Percentiles rank a stretch among this genome's conserved stretches.
These are phyloP conservation scores for Pyropia yezoensis DNA, from an alignment of 23 red algal genomes.

Conservation along the genomic window DNA sequence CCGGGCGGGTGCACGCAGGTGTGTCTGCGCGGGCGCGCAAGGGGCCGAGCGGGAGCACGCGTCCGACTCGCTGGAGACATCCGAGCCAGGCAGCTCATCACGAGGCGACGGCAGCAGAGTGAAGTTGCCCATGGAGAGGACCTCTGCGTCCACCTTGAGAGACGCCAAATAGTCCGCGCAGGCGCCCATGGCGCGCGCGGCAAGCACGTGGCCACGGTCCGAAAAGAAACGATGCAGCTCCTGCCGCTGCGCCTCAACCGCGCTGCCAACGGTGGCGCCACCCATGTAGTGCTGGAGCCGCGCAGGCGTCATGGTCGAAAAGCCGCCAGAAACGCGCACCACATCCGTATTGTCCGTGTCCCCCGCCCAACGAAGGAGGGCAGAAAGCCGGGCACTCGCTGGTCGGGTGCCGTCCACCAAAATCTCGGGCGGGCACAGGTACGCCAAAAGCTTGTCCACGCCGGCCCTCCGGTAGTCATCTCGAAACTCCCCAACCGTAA, in stretches of 20 bases:
- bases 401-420: constrained; percentile 18
- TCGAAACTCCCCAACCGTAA: constrained; percentile 61
- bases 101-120: constrained; percentile 25
- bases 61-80: no score
- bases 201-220: constrained; percentile 15
- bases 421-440: constrained; percentile 61
- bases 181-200: constrained; percentile 35
- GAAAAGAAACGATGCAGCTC: constrained; percentile 17
- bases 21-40: not conserved
- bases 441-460: constrained; percentile 51
- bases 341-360: constrained; percentile 17
- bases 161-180: constrained; percentile 40
- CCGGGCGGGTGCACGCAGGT: no score
- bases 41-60: no score
- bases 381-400: constrained; percentile 10
- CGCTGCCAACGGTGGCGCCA: not conserved
- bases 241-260: constrained; percentile 1
- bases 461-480: constrained; percentile 32
- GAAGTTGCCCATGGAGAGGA: constrained; percentile 69
- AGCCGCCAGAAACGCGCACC: constrained; percentile 15
- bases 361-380: constrained; percentile 31
- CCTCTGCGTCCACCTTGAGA: constrained; percentile 54
- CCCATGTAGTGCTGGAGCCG: constrained; percentile 22
- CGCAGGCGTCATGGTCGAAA: constrained; percentile 28
- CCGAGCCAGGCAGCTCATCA: no score